Conservation (phyloP, 225 moss, liverwort and hornwort genomes). For the Lunularia cruciata region DNA sequence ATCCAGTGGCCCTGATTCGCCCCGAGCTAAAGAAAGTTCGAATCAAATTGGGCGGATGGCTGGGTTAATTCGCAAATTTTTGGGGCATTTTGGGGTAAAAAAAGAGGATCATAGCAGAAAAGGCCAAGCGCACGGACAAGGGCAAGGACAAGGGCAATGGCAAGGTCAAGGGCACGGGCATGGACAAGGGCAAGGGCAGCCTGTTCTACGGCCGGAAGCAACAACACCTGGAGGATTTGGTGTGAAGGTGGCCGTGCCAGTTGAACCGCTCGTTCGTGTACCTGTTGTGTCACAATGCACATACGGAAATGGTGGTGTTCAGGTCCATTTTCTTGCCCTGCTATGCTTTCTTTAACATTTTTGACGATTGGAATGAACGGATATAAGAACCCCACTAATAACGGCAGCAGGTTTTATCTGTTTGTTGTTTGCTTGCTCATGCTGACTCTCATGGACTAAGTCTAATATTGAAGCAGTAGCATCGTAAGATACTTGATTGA, state of each 20-base stretch:
- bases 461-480: too few relatives aligned
- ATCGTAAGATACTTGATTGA: too few relatives aligned
- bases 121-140: constrained; percentile 24
- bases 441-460: too few relatives aligned
- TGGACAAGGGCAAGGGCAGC: constrained; percentile 11
- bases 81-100: constrained; percentile 39
- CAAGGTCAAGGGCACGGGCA: constrained; percentile 9
- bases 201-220: constrained; percentile 26
- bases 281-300: constrained; percentile 47
- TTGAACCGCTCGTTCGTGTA: constrained; percentile 23
- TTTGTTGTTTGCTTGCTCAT: too few relatives aligned
- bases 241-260: constrained; percentile 38
- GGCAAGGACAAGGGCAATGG: constrained; percentile 4
- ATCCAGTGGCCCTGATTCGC: constrained; percentile 19
- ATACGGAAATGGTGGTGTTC: constrained; percentile 51
- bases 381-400: too few relatives aligned
- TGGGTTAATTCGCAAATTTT: constrained; percentile 46
- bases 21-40: constrained; percentile 16
- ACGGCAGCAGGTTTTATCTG: too few relatives aligned
- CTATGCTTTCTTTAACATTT: too few relatives aligned
- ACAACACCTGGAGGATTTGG: constrained; percentile 26
- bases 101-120: constrained; percentile 32
- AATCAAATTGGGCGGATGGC: constrained; percentile 33
- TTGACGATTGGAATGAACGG: too few relatives aligned
- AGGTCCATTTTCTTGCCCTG: constrained; percentile 30